Conservation (phyloP, 2,329 filamentous ascomycete species). For the Aspergillus costaricaensis region DNA sequence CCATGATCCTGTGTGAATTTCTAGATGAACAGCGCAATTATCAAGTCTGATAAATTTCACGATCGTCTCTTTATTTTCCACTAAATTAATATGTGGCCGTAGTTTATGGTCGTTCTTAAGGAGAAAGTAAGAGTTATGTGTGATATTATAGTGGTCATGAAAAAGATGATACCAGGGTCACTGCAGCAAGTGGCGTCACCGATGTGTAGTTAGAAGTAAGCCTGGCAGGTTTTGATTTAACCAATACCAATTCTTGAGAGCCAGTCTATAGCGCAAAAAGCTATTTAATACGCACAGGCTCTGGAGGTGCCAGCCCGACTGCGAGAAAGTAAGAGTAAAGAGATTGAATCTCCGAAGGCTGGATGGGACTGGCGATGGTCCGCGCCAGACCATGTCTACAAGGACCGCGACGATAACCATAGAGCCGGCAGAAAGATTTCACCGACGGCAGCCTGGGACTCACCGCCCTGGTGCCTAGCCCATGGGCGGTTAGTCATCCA, state of each 20-base stretch:
- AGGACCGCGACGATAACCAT: background rate
- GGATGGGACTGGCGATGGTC: background rate
- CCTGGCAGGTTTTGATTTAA: background rate
- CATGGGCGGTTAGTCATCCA: slow-evolving; percentile 14
- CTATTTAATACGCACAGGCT: background rate
- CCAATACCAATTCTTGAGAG: background rate
- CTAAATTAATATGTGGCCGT: background rate
- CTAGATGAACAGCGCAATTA: too few relatives aligned
- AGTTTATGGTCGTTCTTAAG: background rate
- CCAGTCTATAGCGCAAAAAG: background rate
- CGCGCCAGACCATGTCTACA: background rate
- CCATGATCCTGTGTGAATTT: background rate
- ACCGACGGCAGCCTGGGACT: slow-evolving; percentile 4
- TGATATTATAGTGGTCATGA: background rate
- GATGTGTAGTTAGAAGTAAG: background rate
- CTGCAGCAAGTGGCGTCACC: background rate
- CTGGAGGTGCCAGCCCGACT: background rate
- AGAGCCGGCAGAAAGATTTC: background rate
- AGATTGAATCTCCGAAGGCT: background rate
- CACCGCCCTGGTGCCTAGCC: slow-evolving; percentile 9
- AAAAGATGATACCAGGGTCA: background rate
- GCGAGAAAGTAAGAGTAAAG: background rate
- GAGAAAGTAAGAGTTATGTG: background rate
- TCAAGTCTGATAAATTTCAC: too few relatives aligned
- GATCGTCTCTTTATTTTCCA: too few relatives aligned